Evolutionary conservation across 148 eudicot genomes (phyloP).

Genomic region (Hydrangea macrophylla): DNA sequence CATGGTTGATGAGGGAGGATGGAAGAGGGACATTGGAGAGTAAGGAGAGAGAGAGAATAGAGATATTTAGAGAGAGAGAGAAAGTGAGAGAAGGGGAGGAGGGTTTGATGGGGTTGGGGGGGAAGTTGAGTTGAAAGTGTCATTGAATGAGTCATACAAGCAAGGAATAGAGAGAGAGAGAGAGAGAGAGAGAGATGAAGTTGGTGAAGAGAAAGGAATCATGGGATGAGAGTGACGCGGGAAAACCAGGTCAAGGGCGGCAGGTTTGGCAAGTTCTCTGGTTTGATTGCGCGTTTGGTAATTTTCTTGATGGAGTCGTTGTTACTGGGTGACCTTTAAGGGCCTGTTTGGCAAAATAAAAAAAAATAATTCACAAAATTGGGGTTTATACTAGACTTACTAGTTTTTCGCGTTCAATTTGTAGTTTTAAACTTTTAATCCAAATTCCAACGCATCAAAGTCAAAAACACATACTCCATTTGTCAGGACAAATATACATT

Average conservation of each 20-base stretch:
- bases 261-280: neutral
- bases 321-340: too few relatives aligned
- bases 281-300: neutral
- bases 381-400: too few relatives aligned
- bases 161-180: slow-evolving; percentile 31
- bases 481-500: too few relatives aligned
- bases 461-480: too few relatives aligned
- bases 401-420: too few relatives aligned
- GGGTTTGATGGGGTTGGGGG: slow-evolving; percentile 14
- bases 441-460: too few relatives aligned
- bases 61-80: slow-evolving; percentile 16
- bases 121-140: slow-evolving; percentile 35
- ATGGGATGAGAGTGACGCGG: slow-evolving; percentile 8
- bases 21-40: slow-evolving; percentile 1
- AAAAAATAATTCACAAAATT: too few relatives aligned
- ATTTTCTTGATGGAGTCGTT: too few relatives aligned
- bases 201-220: slow-evolving; percentile 19
- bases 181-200: slow-evolving; percentile 17
- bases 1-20: slow-evolving; percentile 29
- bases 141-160: slow-evolving; percentile 32
- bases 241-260: slow-evolving; percentile 19
- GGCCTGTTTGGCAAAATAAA: too few relatives aligned
- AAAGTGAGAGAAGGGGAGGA: neutral
- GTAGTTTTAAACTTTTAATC: too few relatives aligned
- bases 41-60: neutral